Percentiles rank a stretch among this genome's conserved stretches.
Conservation (phyloP, 306 rosid genomes). For the Cicer cuneatum region DNA sequence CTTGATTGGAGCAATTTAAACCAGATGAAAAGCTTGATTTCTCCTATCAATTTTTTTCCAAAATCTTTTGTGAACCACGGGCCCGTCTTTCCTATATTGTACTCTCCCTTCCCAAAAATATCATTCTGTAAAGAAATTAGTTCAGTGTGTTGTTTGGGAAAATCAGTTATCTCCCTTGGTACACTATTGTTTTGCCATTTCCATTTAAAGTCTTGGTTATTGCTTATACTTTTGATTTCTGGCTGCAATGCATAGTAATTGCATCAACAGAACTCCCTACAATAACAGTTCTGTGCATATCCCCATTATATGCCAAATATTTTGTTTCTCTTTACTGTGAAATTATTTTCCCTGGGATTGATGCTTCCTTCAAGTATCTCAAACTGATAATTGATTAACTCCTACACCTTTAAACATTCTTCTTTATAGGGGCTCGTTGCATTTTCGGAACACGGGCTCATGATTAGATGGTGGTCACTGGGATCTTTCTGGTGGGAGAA, state of each 20-base stretch:
- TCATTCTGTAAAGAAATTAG: background rate
- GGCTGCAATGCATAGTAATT: constrained; percentile 12
- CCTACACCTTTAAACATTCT: constrained; percentile 34
- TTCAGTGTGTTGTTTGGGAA: constrained; percentile 9
- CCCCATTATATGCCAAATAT: constrained; percentile 13
- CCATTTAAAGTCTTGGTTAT: background rate
- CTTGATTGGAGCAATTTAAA: constrained; percentile 29
- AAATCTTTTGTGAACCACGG: constrained; percentile 15
- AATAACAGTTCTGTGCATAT: constrained; percentile 1
- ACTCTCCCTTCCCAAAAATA: background rate
- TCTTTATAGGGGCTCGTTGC: constrained; percentile 83
- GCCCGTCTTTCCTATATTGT: background rate
- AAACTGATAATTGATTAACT: constrained; percentile 36
- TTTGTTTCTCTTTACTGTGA: constrained; percentile 27
- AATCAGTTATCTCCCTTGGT: constrained; percentile 22
- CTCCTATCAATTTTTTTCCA: background rate
- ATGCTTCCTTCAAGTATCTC: constrained; percentile 39
- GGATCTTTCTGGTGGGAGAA: constrained; percentile 99
- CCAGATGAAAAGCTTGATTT: constrained; percentile 36
- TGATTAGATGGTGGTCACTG: constrained; percentile 99
- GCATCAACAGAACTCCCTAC: constrained; percentile 12
- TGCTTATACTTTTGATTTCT: background rate
- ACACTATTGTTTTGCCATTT: constrained; percentile 14
- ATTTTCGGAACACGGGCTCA: constrained; percentile 89
- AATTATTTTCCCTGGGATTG: constrained; percentile 24